Evolutionary conservation across 352 stramenopile genomes (phyloP), one percentile per base, ranked within the genome.

Genomic region (Peronospora destructor): DNA sequence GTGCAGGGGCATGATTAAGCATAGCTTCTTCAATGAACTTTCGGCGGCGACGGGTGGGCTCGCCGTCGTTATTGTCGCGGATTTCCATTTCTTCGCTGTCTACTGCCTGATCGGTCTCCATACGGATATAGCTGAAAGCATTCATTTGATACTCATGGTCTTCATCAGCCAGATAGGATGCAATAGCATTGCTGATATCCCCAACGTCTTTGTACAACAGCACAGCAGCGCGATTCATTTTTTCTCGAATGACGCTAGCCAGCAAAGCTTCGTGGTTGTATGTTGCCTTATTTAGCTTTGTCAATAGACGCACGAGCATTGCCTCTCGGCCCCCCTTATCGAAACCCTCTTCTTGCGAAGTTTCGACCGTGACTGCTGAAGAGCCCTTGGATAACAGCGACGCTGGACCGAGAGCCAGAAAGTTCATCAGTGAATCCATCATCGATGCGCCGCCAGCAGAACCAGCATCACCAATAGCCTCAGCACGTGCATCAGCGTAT

Each of bases 371-470:
- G 10, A 80, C 73, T 12, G 65, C 71, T 9, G 68, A 73, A 4
- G 60, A 59, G 6, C 49, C 53, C 35, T 68, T 68, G 7, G 73
- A 67, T 14, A 80, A 50, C 11, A 93, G 61, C 1, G 80, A 87
- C 13, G 77, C 71, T 28, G 83, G 78, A 2, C 83, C 83, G 13
- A 88, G 66, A 30, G 83, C 83, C 19, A 94, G 53, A 53, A 94
- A 94, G 52, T 87, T 90, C 83, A 94, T 89, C 34, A 94, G 51
- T 30, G 79, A 89, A 51, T 94, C 76, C 80, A 94, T 91, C 79
- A 94, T 90, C 2, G 71, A 85, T 25, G 57, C 59, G 13, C 73
- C 71, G 17, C 66, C 69, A 51, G 45, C 56, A 16, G 54, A 72
- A 8, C 58, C 66, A 33, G 65, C 55, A 23, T 81, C 56, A 30